Conservation (phyloP, 176 grass and related monocot species). For the Hyparrhenia diplandra region DNA sequence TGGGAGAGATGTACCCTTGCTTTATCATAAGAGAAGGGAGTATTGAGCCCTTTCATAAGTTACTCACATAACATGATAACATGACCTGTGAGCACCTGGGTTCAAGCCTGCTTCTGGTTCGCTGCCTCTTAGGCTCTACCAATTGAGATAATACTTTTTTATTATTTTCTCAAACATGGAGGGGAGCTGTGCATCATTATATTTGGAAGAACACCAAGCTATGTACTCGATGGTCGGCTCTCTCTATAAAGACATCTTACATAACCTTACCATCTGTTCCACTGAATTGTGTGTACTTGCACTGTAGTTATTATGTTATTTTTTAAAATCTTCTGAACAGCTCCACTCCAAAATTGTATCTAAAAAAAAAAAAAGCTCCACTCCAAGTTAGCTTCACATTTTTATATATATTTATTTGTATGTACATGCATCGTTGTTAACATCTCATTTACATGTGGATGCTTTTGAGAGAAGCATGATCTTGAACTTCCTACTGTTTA, state of each 20-base stretch:
- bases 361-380: no score
- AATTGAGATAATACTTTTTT: not conserved
- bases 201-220: not conserved
- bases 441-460: no score
- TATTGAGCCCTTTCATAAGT: not conserved
- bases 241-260: not conserved
- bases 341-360: not conserved
- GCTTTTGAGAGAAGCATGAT: constrained; percentile 14
- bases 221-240: not conserved
- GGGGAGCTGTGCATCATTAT: not conserved
- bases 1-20: not conserved
- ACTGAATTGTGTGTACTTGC: not conserved
- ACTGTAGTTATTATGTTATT: not conserved
- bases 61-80: not conserved
- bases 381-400: not conserved
- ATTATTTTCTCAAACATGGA: not conserved
- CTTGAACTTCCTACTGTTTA: not conserved
- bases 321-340: not conserved
- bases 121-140: not conserved
- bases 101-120: not conserved
- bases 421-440: no score
- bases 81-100: not conserved
- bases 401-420: constrained; percentile 14
- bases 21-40: not conserved
- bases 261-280: not conserved